These are phyloP conservation scores for Trapa incisa DNA, from an alignment of 345 rosid species.

Conservation along the genomic window DNA sequence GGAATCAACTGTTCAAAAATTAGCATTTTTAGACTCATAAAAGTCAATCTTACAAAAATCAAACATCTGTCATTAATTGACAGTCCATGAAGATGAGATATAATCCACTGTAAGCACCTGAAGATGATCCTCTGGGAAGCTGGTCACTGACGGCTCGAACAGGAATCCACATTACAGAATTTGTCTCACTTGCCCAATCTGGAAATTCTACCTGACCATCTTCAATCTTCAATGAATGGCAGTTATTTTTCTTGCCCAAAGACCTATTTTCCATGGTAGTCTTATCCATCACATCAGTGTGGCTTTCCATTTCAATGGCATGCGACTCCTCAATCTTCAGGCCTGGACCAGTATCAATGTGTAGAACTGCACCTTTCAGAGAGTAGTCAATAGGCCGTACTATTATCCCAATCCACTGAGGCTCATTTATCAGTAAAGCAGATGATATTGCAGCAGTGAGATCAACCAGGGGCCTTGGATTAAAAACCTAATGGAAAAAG, in stretches of 20 bases:
- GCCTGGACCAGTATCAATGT: conserved; percentile 94
- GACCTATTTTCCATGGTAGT: conserved; percentile 20
- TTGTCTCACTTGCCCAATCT: conserved; percentile 72
- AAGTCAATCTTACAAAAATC: conserved; percentile 10
- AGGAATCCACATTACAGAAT: conserved; percentile 87
- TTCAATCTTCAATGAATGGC: conserved; percentile 43
- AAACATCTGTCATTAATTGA: neutral
- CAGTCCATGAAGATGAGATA: neutral
- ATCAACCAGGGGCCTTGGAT: conserved; percentile 93
- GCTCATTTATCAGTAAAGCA: conserved; percentile 77
- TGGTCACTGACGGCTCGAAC: conserved; percentile 57
- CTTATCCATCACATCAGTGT: conserved; percentile 19
- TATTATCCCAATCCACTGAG: conserved; percentile 83
- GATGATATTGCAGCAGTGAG: conserved; percentile 79
- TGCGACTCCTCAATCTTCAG: conserved; percentile 63
- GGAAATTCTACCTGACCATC: conserved; percentile 67
- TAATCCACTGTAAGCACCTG: conserved; percentile 41
- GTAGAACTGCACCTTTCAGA: conserved; percentile 67
- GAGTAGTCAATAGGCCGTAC: conserved; percentile 74
- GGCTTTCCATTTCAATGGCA: conserved; percentile 79
- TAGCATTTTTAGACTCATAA: neutral
- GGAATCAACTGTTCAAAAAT: conserved; percentile 38
- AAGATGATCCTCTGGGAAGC: conserved; percentile 78
- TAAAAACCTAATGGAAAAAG: conserved; percentile 48
- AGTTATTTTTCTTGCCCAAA: conserved; percentile 27